Base-by-base conservation (phyloP, 2,329 filamentous ascomycete species). In the Fonsecaea pedrosoi region DNA sequence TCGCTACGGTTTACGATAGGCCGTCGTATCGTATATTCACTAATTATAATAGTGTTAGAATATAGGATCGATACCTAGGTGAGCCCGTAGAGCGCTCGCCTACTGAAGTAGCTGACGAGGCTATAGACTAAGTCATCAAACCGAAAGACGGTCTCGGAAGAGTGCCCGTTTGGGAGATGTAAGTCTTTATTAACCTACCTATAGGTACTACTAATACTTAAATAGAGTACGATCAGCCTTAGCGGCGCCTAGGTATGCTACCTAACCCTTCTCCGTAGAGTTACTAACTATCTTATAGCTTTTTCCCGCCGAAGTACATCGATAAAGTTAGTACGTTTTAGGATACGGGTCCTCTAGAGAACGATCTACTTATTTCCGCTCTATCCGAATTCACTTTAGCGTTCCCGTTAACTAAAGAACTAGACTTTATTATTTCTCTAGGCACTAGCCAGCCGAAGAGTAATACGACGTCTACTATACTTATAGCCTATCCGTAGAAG, bases 281-380 rank as follows among this genome's bases (percentile, higher is more conserved):
- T n/a, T n/a, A n/a, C n/a, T n/a, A n/a, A n/a, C n/a, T n/a, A n/a
- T 56, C 54, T n/a, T 13, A 15, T 13, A 74, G 73, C 21, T 73
- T 68, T 50, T 74, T 73, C 53, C 54, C 38, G 15, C 32, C 69
- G 8, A 70, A 67, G 62, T n/a, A 57, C 21, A 66, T 72, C 45
- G 45, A 64, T 15, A 53, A 62, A 5, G 50, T 70, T 32, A 70
- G 73, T 30, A 42, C 65, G 9, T 58, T 74, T n/a, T 70, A 74
- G 54, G 73, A 74, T 60, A 71, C 71, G 7, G 73, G 73, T 4
- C 70, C 72, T 25, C 65, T 71, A n/a, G 70, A 69, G 37, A 74
- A 74, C 62, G 72, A 73, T 58, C 73, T 71, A 9, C 30, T 73
- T 13, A 60, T 65, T 1, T 71, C 71, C 37, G 72, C 70, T n/a